These are phyloP conservation scores for Penicillium hordei DNA, from an alignment of 2,329 filamentous ascomycete genomes.

Conservation along the genomic window DNA sequence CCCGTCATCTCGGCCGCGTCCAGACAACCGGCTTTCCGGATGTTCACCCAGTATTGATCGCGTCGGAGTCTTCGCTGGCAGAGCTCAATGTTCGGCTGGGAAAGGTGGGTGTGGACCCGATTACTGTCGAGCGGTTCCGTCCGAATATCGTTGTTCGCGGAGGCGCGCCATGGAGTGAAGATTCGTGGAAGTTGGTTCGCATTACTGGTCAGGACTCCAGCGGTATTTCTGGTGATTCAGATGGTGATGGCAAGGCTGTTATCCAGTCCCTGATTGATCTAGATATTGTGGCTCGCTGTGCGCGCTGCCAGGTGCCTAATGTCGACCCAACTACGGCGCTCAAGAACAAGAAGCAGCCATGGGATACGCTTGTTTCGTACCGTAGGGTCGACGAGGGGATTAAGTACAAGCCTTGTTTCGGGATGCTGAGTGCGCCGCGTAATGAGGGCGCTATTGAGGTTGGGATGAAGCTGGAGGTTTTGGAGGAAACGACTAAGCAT, in stretches of 20 bases:
- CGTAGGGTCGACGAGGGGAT: constrained; percentile 60
- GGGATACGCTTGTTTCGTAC: constrained; percentile 63
- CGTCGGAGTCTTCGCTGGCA: constrained; percentile 55
- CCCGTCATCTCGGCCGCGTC: constrained; percentile 53
- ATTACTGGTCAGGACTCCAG: constrained; percentile 12
- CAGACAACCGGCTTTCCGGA: constrained; percentile 61
- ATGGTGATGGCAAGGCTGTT: background rate
- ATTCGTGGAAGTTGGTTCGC: constrained; percentile 61
- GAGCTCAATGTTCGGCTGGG: constrained; percentile 59
- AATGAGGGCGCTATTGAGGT: constrained; percentile 56
- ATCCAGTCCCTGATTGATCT: constrained; percentile 41
- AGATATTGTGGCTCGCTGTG: constrained; percentile 60
- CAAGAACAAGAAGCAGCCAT: constrained; percentile 60
- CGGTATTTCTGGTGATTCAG: constrained; percentile 5
- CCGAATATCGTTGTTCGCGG: constrained; percentile 64
- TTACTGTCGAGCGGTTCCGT: constrained; percentile 62
- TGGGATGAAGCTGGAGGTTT: constrained; percentile 59
- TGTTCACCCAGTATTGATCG: constrained; percentile 57
- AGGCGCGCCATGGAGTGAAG: constrained; percentile 59
- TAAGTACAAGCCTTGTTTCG: constrained; percentile 66
- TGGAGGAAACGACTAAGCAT: constrained; percentile 59
- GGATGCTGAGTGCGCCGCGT: constrained; percentile 63
- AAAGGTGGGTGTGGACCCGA: constrained; percentile 44
- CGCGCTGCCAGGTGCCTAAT: constrained; percentile 63
- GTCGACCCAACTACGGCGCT: constrained; percentile 63